Percentiles rank a stretch among this genome's conserved stretches.
phyloP scores from a whole-genome alignment of 1,284 basidiomycete genomes.

The Fistulina hepatica region DNA sequence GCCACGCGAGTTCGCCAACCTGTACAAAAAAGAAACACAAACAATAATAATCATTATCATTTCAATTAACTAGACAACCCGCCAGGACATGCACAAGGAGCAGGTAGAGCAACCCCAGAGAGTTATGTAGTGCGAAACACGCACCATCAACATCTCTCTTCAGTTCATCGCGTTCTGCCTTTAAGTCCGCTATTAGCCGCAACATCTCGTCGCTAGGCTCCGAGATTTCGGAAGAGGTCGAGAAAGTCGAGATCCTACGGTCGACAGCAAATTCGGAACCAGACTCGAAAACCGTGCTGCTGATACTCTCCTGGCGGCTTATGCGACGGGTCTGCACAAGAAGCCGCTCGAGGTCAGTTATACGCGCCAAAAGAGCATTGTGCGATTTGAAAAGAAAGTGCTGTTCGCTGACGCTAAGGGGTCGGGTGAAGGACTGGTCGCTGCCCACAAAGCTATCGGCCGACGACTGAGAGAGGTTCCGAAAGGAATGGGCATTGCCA shows the following conservation, averaged over 20 bases:
- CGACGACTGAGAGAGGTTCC: too few species aligned
- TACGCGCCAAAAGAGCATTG: slow-evolving; percentile 65
- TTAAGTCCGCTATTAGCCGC: slow-evolving; percentile 60
- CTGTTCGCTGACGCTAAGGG: slow-evolving; percentile 58
- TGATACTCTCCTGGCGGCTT: slow-evolving; percentile 37
- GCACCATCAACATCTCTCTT: slow-evolving; percentile 67
- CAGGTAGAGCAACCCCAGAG: too few species aligned
- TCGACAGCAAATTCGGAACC: too few species aligned
- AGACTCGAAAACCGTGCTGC: slow-evolving; percentile 41
- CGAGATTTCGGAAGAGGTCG: slow-evolving; percentile 15
- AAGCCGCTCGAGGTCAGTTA: slow-evolving; percentile 65
- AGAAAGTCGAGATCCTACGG: too few species aligned
- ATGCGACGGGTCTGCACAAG: slow-evolving; percentile 36
- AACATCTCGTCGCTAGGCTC: slow-evolving; percentile 66
- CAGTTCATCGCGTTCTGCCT: slow-evolving; percentile 67
- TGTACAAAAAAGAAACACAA: too few species aligned
- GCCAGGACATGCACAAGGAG: too few species aligned
- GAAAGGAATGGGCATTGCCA: slow-evolving; percentile 17
- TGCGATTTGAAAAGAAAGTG: slow-evolving; percentile 77
- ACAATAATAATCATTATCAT: too few species aligned
- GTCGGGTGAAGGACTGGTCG: slow-evolving; percentile 28
- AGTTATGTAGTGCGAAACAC: too few species aligned
- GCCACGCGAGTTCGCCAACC: slow-evolving; percentile 60
- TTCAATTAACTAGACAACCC: too few species aligned
- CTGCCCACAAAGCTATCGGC: slow-evolving; percentile 27